phyloP scores from a whole-genome alignment of 768 basidiomycete genomes.

The Tricholoma sp. region DNA sequence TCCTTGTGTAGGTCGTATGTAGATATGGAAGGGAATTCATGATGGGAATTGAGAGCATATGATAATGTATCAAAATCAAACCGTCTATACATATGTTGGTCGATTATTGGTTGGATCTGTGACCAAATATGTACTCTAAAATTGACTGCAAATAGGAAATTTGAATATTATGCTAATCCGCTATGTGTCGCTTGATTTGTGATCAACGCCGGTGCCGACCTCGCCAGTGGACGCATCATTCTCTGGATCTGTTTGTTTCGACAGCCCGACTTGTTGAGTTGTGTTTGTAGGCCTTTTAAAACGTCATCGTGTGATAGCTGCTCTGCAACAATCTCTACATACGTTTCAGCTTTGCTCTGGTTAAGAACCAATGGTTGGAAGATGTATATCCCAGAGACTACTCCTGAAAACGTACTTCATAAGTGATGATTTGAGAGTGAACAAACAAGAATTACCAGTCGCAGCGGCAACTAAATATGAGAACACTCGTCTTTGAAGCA shows the following conservation, averaged over 20 bases:
- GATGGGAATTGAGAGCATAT: background rate
- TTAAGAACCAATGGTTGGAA: slow-evolving; percentile 47
- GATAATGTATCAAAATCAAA: background rate
- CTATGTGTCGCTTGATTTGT: background rate
- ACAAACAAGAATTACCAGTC: slow-evolving; percentile 39
- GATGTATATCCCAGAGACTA: slow-evolving; percentile 61
- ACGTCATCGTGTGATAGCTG: slow-evolving; percentile 1
- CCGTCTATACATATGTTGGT: background rate
- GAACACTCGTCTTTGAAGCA: slow-evolving; percentile 33
- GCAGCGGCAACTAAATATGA: slow-evolving; percentile 53
- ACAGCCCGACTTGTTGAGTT: background rate
- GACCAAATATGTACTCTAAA: background rate
- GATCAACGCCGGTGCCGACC: background rate
- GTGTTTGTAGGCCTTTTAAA: background rate
- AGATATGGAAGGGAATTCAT: too few species aligned
- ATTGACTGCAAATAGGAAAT: too few species aligned
- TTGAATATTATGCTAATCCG: background rate
- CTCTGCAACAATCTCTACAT: background rate
- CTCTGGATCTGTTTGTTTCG: background rate
- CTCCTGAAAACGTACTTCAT: slow-evolving; percentile 31
- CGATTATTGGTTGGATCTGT: background rate
- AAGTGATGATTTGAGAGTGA: background rate
- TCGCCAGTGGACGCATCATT: background rate
- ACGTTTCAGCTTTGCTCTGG: slow-evolving; percentile 11
- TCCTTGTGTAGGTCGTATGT: too few species aligned